Conservation (phyloP, 2,329 filamentous ascomycete genomes). For the Monosporascus sp. region DNA sequence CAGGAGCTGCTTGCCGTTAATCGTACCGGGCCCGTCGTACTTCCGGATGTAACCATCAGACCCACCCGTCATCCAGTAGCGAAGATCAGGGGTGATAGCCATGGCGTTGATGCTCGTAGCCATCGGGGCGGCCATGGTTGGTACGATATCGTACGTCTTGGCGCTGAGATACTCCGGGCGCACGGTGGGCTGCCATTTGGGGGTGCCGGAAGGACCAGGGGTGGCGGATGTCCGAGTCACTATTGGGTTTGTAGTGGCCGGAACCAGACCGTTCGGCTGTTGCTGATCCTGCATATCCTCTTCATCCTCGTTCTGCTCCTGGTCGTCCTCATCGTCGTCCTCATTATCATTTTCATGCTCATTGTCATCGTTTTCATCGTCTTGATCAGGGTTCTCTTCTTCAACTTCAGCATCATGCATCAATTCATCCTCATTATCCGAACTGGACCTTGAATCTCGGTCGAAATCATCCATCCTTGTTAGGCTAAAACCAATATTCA, state of each 20-base stretch:
- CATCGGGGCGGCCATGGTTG: slow-evolving; percentile 93
- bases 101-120: slow-evolving; percentile 93
- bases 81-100: slow-evolving; percentile 85
- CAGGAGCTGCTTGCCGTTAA: slow-evolving; percentile 87
- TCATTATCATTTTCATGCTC: slow-evolving; percentile 29
- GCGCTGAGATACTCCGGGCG: slow-evolving; percentile 75
- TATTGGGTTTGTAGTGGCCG: slow-evolving; percentile 9
- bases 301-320: slow-evolving; percentile 32
- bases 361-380: slow-evolving; percentile 35
- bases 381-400: slow-evolving; percentile 17
- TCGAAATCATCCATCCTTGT: slow-evolving; percentile 33
- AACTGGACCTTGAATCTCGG: slow-evolving; percentile 34
- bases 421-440: slow-evolving; percentile 37
- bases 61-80: slow-evolving; percentile 91
- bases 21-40: slow-evolving; percentile 91
- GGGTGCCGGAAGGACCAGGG: slow-evolving; percentile 25
- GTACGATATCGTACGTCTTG: slow-evolving; percentile 85
- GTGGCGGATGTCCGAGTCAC: slow-evolving; percentile 27
- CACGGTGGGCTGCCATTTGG: slow-evolving; percentile 52
- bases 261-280: slow-evolving; percentile 5
- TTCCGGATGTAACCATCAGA: slow-evolving; percentile 95
- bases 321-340: slow-evolving; percentile 30
- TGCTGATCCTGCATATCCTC: slow-evolving; percentile 15
- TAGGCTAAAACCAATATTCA: not conserved
- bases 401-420: slow-evolving; percentile 23